Base-by-base conservation (phyloP, 129 eudicot genomes). In the Solidago caesia region DNA sequence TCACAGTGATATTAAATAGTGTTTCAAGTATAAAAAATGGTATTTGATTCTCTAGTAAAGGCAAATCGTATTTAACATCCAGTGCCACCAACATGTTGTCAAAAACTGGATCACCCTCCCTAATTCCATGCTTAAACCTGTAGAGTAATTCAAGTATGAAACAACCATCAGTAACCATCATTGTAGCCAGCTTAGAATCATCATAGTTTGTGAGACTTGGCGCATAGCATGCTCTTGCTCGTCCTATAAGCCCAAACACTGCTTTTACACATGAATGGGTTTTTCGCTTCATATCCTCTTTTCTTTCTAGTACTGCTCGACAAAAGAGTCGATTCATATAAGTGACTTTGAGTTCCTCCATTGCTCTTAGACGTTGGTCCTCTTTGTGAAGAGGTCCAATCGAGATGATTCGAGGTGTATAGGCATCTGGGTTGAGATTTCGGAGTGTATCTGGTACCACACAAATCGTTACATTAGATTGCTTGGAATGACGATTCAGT, bases 151-250 rank as follows among this genome's bases (percentile, higher is more conserved):
- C 68, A 55, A 76, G 80, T 76, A 76, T 76, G 56, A 76, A 76
- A 26, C 80, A 76, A 26, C 74, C 80, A 8, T 75, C 80, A 75
- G 55, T 67, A 49, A 75, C 73, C 80, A 76, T 66, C 73, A 67
- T 76, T 76, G 53, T 67, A 13, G 58, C 67, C 2, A 67, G 43
- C 55, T 44, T 67, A 41, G 0, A 55, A 66, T 76, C 58, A 5
- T 29, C 67, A 5, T 21, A 42, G 6, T 13, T 8, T 26, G 56
- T 44, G 26, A 56, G 52, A 67, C 67, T 53, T 55, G 73, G 79
- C 53, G 77, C 77, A 76, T 76, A 67, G 59, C 67, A 76, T 16
- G 73, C 68, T 56, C 48, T 67, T 53, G 57, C 56, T 0, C n/a
- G 56, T 21, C 55, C 14, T 42, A 75, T 65, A 64, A 16, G 46